Base-by-base conservation (phyloP, 1,284 basidiomycete genomes). In the Ustilago bromivora region DNA sequence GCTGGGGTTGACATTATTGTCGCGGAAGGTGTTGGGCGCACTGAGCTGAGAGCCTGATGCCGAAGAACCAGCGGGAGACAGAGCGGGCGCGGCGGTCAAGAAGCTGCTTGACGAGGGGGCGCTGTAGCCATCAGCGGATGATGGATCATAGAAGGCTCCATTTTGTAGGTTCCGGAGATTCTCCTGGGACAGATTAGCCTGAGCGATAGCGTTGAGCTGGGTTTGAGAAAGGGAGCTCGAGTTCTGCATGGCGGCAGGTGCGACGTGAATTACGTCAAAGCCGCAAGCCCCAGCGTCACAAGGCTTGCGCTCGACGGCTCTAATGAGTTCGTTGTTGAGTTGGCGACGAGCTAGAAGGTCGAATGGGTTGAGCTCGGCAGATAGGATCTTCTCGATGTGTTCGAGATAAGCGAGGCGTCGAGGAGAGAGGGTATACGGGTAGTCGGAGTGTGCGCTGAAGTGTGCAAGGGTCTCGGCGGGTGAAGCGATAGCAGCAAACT, bases 81-180 rank as follows among this genome's bases (percentile, higher is more conserved):
- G n/a, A 19, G 75, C 56, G 15, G 71, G 41, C 0, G 63, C 47
- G 3, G 67, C 59, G 52, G 40, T 73, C 19, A 78, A 53, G 49
- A 78, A 62, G 66, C 56, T 58, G 57, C 28, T 64, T 40, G 72
- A 66, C 12, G 60, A 54, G 1, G 74, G 70, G 12, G 63, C 76
- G 28, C 64, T 68, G 68, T 78, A 78, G 53, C 76, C 76, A 62
- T 78, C 76, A 0, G 76, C 76, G 5, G 76, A 78, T 3, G 67
- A 71, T 4, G 76, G 76, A 51, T 78, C 76, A 58, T 78, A 78
- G 57, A 74, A 78, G 17, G 70, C 63, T 10, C 43, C 43, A 19
- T 46, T 46, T 19, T 46, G 43, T n/a, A 54, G 55, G 38, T 62
- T 38, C 32, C 63, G 53, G 9, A 47, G 17, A 17, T 36, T 31